Base-by-base conservation (phyloP, 2,329 filamentous ascomycete genomes). In the Aspergillus phoenicis region DNA sequence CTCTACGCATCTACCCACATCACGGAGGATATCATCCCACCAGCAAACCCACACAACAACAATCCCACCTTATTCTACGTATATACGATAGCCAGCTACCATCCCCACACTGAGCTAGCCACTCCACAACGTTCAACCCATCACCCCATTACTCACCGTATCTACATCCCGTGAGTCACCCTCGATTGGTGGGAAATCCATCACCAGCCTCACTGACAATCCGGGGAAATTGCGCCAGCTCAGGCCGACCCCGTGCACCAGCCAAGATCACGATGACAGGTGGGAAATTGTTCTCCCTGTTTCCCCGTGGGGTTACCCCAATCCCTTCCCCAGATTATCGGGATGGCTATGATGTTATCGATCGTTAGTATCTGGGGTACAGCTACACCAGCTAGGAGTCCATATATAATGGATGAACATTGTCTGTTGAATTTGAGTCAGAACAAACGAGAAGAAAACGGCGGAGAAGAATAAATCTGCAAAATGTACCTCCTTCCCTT, bases 171-270 rank as follows among this genome's bases (percentile, higher is more conserved):
- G 11, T 36, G 33, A 36, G 33, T 28, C 26, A 17, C 13, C 26
- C 28, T n/a, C 53, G 15, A 56, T 56, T 56, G 53, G 53, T 56
- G 53, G 53, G 45, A 56, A 41, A 56, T 47, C 53, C 13, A 39
- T 17, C 15, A 13, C 11, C 20, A 20, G 26, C 24, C 28, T 41
- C 26, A 47, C 33, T 13, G 33, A 36, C n/a, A 45, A 47, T 47
- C 41, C 53, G 53, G 53, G 53, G 53, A 56, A 56, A 47, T 47
- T 47, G 30, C 17, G 24, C 41, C 45, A 24, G 7, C 15, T 2
- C 53, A 56, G 39, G 33, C n/a, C 6, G 43, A 10, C 47, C n/a
- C 26, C 47, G 8, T 15, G n/a, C 47, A 45, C 26, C 47, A 24
- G n/a, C 47, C 47, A 30, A 30, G 47, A 8, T 49, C 26, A 3